Evolutionary conservation across 2,329 filamentous ascomycete species (phyloP), one percentile per base, ranked within the genome.

Genomic region (Nigrograna mackinnonii): DNA sequence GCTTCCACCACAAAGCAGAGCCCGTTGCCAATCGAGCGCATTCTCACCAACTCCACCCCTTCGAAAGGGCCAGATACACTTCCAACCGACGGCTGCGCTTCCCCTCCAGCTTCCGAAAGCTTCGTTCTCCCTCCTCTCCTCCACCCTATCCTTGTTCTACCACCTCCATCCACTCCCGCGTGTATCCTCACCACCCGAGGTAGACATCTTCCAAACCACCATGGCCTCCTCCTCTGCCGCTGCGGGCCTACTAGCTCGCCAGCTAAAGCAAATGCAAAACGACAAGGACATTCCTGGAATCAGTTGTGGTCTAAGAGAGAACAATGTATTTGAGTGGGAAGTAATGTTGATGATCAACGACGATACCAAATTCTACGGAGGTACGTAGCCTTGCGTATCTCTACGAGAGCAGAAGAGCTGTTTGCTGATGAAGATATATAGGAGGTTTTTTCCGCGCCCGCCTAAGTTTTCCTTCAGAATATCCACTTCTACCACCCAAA

Each of bases 271-370:
- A 67, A 97, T 99, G 83, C 89, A 95, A 72, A 84, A 80, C 18
- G 86, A 89, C 67, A 92, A 91, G 66, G 91, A 96, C 69, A 87
- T 97, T 35, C 90, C 90, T 0, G 94, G 92, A 39, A 96, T 97
- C 63, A 96, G 91, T 49, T 95, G 90, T 60, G 94, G 94, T 0
- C 76, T 99, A 32, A 84, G 91, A 39, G 84, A 86, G 60, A 88
- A 87, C 68, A 87, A 95, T 66, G 84, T 97, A 7, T 96, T 96
- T 55, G 88, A 95, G 75, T 99, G 94, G 94, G 91, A 97, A 70
- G 91, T 97, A 16, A 96, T 96, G 88, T 83, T 99, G 47, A 97
- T 99, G 92, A 92, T 97, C 54, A 90, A 84, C 49, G 91, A 96
- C 58, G 91, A 95, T 64, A 91, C 88, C 72, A 92, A 91, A 72